A percentile compares a stretch with the other conserved stretches of the same genome.
Conservation (phyloP, 148 eudicot species). For the Spergularia marina region DNA sequence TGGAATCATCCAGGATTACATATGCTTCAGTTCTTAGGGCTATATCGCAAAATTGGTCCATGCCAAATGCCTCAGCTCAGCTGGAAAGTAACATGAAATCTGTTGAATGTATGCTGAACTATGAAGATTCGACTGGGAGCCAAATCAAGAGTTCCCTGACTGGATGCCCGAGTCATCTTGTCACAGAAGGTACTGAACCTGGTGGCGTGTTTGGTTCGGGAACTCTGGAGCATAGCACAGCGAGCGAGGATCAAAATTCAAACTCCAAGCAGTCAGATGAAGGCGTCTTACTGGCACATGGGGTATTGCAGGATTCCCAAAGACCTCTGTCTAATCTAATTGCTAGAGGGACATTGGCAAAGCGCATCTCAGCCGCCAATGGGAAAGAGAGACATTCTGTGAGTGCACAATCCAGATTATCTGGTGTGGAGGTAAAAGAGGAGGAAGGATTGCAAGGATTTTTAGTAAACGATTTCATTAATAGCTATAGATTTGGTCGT, state of each 20-base stretch:
- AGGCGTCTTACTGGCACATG: slow-evolving; percentile 47
- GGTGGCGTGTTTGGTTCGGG: slow-evolving; percentile 16
- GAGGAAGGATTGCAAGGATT: slow-evolving; percentile 23
- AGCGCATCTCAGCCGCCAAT: slow-evolving; percentile 28
- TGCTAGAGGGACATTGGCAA: slow-evolving; percentile 25
- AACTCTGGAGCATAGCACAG: slow-evolving; percentile 20
- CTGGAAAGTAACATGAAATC: slow-evolving; percentile 34
- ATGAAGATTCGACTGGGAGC: slow-evolving; percentile 29
- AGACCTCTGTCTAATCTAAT: slow-evolving; percentile 24
- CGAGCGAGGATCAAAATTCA: slow-evolving; percentile 36
- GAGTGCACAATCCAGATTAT: slow-evolving; percentile 21
- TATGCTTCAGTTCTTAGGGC: slow-evolving; percentile 48
- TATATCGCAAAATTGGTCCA: slow-evolving; percentile 49
- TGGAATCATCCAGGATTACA: slow-evolving; percentile 42
- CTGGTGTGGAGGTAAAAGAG: slow-evolving; percentile 22
- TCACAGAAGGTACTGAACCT: slow-evolving; percentile 25
- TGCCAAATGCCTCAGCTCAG: slow-evolving; percentile 30
- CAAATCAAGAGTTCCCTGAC: slow-evolving; percentile 25
- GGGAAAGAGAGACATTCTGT: slow-evolving; percentile 36
- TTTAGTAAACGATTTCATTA: slow-evolving; percentile 41
- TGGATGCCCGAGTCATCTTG: slow-evolving; percentile 31
- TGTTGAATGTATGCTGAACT: slow-evolving; percentile 20
- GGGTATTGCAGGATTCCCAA: slow-evolving; percentile 22
- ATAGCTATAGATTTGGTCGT: slow-evolving; percentile 67
- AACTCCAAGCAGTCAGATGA: slow-evolving; percentile 70